These are phyloP conservation scores for Hypoxylon intermedium DNA, from an alignment of 495 filamentous ascomycete species.

Conservation along the genomic window DNA sequence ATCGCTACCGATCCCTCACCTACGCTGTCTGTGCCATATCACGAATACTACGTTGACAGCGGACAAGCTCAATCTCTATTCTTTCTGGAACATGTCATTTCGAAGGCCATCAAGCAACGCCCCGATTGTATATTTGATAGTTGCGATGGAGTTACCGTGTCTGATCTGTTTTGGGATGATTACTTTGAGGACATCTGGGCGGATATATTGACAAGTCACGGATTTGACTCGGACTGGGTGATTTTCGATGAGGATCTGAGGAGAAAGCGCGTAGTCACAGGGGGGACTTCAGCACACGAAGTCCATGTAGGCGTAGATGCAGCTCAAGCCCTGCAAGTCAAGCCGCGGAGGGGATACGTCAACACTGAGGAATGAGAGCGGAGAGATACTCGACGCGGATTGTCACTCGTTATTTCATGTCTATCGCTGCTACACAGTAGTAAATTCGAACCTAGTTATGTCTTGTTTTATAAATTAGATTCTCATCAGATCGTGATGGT, in stretches of 20 bases:
- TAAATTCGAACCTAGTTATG: too few species aligned
- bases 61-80: not conserved
- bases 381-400: too few species aligned
- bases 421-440: too few species aligned
- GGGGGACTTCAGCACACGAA: not conserved
- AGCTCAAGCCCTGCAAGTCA: not conserved
- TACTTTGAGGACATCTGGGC: not conserved
- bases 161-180: too few species aligned
- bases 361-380: not conserved
- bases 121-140: not conserved
- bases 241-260: not conserved
- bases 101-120: not conserved
- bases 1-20: not conserved
- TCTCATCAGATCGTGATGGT: too few species aligned
- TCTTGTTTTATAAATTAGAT: too few species aligned
- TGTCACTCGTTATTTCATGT: too few species aligned
- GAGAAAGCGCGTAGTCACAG: not conserved
- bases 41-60: not conserved
- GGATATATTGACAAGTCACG: not conserved
- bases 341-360: not conserved
- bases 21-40: not conserved
- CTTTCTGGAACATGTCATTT: not conserved
- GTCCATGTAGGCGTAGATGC: not conserved
- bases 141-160: not conserved
- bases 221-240: slow-evolving; percentile 1